phyloP scores from a whole-genome alignment of 1,284 basidiomycete species.

The Dichomitus squalens region DNA sequence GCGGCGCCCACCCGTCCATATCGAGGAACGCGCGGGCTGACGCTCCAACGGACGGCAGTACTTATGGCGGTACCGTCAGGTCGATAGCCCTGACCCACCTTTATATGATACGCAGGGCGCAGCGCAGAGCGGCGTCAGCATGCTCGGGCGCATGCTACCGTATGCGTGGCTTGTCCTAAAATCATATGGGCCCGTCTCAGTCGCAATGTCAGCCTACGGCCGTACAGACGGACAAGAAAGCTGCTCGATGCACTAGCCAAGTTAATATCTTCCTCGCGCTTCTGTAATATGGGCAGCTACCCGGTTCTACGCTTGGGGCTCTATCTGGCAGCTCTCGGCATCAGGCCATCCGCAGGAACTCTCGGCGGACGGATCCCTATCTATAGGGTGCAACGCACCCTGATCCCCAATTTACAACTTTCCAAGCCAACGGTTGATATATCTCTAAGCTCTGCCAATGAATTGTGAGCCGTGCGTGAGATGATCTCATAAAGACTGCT shows the following conservation, averaged over 20 bases:
- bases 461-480: conserved; percentile 35
- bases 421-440: conserved; percentile 25
- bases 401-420: conserved; percentile 27
- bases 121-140: background rate
- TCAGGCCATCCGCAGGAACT: conserved; percentile 8
- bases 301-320: background rate
- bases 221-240: background rate
- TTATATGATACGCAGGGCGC: background rate
- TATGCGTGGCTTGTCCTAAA: background rate
- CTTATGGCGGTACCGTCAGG: background rate
- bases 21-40: background rate
- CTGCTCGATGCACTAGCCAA: background rate
- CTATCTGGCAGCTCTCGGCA: conserved; percentile 1
- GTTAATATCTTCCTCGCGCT: background rate
- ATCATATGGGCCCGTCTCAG: background rate
- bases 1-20: background rate
- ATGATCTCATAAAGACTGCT: background rate
- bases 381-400: conserved; percentile 27
- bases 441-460: conserved; percentile 35
- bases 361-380: conserved; percentile 33
- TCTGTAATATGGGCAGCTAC: background rate
- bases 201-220: background rate
- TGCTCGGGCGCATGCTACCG: background rate
- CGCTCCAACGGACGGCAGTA: background rate
- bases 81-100: too few species aligned